A percentile compares a stretch with the other conserved stretches of the same genome.
Conservation (phyloP, 2,329 filamentous ascomycete genomes). For the Calonectria leucothoes region DNA sequence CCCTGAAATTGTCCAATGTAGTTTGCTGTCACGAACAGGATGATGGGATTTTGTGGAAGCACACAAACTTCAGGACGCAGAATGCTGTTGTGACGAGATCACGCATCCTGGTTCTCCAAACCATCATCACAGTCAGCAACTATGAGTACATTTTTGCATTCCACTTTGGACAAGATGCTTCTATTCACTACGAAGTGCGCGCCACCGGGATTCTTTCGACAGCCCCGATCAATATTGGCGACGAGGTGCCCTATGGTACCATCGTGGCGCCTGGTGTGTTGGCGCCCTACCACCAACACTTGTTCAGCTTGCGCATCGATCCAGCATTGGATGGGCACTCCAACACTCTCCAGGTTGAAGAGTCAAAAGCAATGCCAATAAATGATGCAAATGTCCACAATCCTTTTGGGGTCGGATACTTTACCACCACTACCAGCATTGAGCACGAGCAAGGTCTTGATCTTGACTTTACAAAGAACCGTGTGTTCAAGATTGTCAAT, state of each 20-base stretch:
- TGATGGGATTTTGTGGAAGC: constrained; percentile 71
- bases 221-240: constrained; percentile 63
- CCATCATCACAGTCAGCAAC: constrained; percentile 72
- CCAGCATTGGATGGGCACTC: constrained; percentile 69
- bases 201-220: constrained; percentile 58
- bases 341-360: constrained; percentile 62
- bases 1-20: constrained; percentile 48
- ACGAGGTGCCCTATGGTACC: constrained; percentile 65
- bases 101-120: constrained; percentile 69
- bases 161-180: constrained; percentile 65
- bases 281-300: constrained; percentile 76
- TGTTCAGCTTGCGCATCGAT: constrained; percentile 75
- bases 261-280: constrained; percentile 71
- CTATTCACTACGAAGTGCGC: constrained; percentile 48
- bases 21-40: constrained; percentile 52
- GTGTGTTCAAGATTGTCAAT: constrained; percentile 62
- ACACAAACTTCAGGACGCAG: constrained; percentile 69
- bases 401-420: constrained; percentile 62
- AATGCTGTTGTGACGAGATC: constrained; percentile 66
- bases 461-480: constrained; percentile 61
- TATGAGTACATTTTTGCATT: constrained; percentile 66
- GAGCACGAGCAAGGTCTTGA: constrained; percentile 59
- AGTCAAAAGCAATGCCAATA: constrained; percentile 56
- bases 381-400: constrained; percentile 56
- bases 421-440: constrained; percentile 56